These are phyloP conservation scores for Triangularia verruculosa DNA, from an alignment of 2,329 filamentous ascomycete genomes.

Conservation along the genomic window DNA sequence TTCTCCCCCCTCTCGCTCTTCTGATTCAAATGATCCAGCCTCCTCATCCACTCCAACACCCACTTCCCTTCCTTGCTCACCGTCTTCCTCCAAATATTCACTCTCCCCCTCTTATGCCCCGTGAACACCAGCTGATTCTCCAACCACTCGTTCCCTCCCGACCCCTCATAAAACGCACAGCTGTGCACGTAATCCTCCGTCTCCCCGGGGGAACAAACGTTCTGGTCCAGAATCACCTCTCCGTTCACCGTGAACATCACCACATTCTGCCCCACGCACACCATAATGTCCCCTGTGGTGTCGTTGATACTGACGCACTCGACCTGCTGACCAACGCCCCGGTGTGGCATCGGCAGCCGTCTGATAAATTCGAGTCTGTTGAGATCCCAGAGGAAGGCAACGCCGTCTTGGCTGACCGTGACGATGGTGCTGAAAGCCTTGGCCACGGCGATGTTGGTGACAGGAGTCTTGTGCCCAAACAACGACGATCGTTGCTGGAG, in stretches of 20 bases:
- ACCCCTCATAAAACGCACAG: slow-evolving; percentile 90
- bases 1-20: slow-evolving; percentile 59
- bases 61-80: slow-evolving; percentile 59
- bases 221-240: slow-evolving; percentile 74
- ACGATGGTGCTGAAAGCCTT: slow-evolving; percentile 86
- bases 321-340: slow-evolving; percentile 45
- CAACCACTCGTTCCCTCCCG: slow-evolving; percentile 79
- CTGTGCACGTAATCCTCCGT: slow-evolving; percentile 74
- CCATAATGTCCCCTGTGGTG: slow-evolving; percentile 81
- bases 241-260: slow-evolving; percentile 87
- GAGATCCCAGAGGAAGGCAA: slow-evolving; percentile 88
- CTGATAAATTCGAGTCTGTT: slow-evolving; percentile 86
- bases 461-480: slow-evolving; percentile 84
- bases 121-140: slow-evolving; percentile 85
- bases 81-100: slow-evolving; percentile 70
- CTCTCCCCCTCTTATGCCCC: slow-evolving; percentile 77
- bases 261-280: slow-evolving; percentile 74
- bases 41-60: slow-evolving; percentile 73
- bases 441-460: slow-evolving; percentile 79
- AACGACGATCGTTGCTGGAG: slow-evolving; percentile 74
- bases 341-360: slow-evolving; percentile 51
- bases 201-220: slow-evolving; percentile 61
- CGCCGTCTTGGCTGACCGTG: slow-evolving; percentile 77
- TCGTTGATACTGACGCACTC: slow-evolving; percentile 87
- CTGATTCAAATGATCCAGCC: slow-evolving; percentile 75